Base-by-base conservation (phyloP, 768 basidiomycete species). In the Tricholoma sp. region DNA sequence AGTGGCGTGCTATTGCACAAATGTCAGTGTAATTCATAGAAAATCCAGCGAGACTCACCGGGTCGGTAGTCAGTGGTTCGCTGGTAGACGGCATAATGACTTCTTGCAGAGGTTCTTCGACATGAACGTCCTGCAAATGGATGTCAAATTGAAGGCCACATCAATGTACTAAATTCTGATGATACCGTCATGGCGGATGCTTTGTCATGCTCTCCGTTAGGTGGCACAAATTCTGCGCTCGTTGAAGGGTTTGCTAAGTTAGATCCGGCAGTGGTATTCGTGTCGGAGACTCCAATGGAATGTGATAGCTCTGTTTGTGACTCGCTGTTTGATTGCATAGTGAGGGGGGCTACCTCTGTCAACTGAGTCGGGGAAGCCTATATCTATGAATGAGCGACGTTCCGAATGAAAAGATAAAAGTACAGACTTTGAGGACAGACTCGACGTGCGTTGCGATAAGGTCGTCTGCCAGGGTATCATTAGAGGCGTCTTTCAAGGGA, bases 371-470 rank as follows among this genome's bases (percentile, higher is more conserved):
- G 47, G 12, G n/a, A 9, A 17, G 44, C 34, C 59, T 60, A 44
- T 34, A 6, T 4, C 11, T 28, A 4, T 39, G 15, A 13, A 24
- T 54, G 39, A 58, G 42, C 15, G 3, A 54, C n/a, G 33, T n/a
- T 6, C 17, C 32, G 20, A 17, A 24, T 6, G 4, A 20, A 58
- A 1, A 36, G 5, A 12, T n/a, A 20, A 45, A 20, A 15, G 54
- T 36, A 51, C 56, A 55, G 45, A 63, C 62, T 39, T 61, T 44
- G 37, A 33, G 28, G 37, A n/a, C 28, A 37, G 49, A 29, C 28
- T 59, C 47, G 29, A 49, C 53, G 18, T 39, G 44, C 53, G 53
- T 59, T 28, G 24, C 55, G 18, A 55, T 36, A 31, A 47, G 31
- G 42, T 57, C 59, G 24, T 33, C 29, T 8, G 47, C n/a, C 10